Percentiles rank a stretch among this genome's conserved stretches.
Conservation (phyloP, 495 filamentous ascomycete genomes). For the Rhypophila decipiens region DNA sequence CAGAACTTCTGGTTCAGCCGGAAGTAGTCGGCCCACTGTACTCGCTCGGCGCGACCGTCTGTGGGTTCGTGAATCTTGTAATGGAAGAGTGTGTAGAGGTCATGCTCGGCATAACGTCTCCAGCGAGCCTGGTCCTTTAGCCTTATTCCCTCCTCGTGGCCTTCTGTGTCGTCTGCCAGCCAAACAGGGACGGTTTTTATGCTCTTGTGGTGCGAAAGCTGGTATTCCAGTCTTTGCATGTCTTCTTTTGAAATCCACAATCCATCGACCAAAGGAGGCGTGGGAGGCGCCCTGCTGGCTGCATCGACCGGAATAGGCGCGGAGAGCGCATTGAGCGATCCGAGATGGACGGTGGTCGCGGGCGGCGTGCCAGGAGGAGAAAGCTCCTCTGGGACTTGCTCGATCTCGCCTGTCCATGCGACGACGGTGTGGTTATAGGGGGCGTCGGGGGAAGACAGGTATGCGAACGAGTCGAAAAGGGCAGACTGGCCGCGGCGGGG, state of each 20-base stretch:
- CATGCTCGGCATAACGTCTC: conserved; percentile 83
- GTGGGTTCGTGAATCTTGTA: conserved; percentile 87
- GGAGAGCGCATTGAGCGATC: conserved; percentile 52
- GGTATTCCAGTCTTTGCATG: conserved; percentile 58
- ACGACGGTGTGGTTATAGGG: conserved; percentile 83
- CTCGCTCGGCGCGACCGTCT: conserved; percentile 71
- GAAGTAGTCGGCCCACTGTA: conserved; percentile 84
- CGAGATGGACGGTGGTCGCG: conserved; percentile 31
- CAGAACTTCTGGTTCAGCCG: conserved; percentile 84
- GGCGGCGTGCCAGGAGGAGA: conserved; percentile 37
- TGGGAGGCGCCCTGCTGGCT: conserved; percentile 43
- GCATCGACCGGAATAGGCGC: conserved; percentile 68
- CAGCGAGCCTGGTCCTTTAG: conserved; percentile 74
- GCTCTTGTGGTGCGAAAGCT: conserved; percentile 58
- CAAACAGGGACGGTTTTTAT: conserved; percentile 73
- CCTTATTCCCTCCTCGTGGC: conserved; percentile 54
- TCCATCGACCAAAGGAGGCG: conserved; percentile 54
- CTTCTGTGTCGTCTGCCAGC: conserved; percentile 66
- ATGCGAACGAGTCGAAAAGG: conserved; percentile 79
- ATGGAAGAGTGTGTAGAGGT: conserved; percentile 84
- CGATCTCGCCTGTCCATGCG: conserved; percentile 89
- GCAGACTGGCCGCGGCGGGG: conserved; percentile 78
- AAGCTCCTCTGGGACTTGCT: conserved; percentile 38
- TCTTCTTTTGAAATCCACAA: conserved; percentile 59
- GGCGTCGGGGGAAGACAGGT: conserved; percentile 67